Evolutionary conservation across 2,329 filamentous ascomycete species (phyloP), one percentile per base, ranked within the genome.

Genomic region (Colletotrichum trifolii): DNA sequence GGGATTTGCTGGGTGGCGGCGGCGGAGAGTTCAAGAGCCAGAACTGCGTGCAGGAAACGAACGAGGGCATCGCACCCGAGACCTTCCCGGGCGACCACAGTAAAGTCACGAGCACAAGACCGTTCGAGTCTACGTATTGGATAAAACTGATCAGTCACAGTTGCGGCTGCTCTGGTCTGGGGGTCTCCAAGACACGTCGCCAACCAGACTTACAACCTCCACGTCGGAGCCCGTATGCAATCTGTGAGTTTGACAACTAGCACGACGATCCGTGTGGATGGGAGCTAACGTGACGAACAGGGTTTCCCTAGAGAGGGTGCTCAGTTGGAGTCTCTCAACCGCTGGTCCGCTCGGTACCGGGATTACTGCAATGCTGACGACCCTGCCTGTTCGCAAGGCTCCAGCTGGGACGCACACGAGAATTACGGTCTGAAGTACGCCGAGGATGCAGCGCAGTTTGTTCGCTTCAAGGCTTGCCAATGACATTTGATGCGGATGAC

Each of bases 361-460:
- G 72, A 73, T 33, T 79, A 76, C 70, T 79, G 78, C 61, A 69
- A 73, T 43, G 60, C 64, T 2, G 73, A 73, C n/a, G 79, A 81
- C 56, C 75, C 78, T 2, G 74, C 78, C 54, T 81, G 79, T 67
- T 78, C 77, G 11, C 70, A 71, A 8, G 76, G 76, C 5, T 68
- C 74, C 35, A 69, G 69, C 8, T 72, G 74, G 6, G 71, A 72
- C 9, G 71, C 71, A 6, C 77, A 79, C 54, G 69, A 74, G 12
- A 76, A 75, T 64, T 79, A 79, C 57, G 59, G 52, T 8, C 5
- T 42, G 17, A 48, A 54, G 25, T 54, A 60, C 52, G 52, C 52
- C 1, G 52, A 55, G 12, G 45, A 55, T n/a, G 53, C 53, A 5
- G 53, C 59, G 7, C 52, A 50, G 46, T 40, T 62, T 50, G 35